These are phyloP conservation scores for Isabelozyma gotoi DNA, from an alignment of 805 yeast species.

Conservation along the genomic window DNA sequence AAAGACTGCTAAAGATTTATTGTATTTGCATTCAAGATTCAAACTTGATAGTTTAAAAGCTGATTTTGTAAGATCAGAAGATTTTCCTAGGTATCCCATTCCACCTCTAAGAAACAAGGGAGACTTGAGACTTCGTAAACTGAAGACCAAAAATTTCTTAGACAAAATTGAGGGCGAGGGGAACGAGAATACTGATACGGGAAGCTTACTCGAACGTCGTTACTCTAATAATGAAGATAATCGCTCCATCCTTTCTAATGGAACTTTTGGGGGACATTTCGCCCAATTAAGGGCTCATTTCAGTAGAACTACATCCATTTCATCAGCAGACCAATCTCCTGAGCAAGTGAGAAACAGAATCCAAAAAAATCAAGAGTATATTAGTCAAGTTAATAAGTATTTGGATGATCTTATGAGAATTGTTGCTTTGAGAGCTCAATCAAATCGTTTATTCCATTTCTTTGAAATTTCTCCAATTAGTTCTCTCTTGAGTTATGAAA, in stretches of 20 bases:
- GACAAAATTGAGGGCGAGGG: constrained; percentile 1
- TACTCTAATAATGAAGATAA: constrained; percentile 13
- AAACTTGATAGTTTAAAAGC: constrained; percentile 45
- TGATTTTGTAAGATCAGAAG: constrained; percentile 34
- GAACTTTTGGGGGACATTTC: constrained; percentile 24
- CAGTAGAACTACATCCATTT: constrained; percentile 21
- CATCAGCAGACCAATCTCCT: constrained; percentile 24
- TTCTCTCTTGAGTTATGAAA: constrained; percentile 77
- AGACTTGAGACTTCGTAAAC: not conserved
- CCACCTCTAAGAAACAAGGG: constrained; percentile 30
- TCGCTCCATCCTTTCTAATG: constrained; percentile 15
- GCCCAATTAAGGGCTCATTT: constrained; percentile 29
- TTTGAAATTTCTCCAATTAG: constrained; percentile 90
- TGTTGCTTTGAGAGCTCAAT: constrained; percentile 72
- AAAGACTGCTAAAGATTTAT: constrained; percentile 69
- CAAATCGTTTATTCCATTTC: constrained; percentile 80
- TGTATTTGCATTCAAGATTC: constrained; percentile 67
- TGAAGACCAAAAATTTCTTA: not conserved
- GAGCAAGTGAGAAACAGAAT: constrained; percentile 26
- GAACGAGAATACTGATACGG: not conserved
- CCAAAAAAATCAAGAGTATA: constrained; percentile 36
- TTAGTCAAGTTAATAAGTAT: constrained; percentile 60
- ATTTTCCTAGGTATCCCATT: constrained; percentile 47
- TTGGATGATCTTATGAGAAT: constrained; percentile 58
- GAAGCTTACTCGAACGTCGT: not conserved